Conservation (phyloP, 768 basidiomycete species). For the Kwoniella mangroviensis region DNA sequence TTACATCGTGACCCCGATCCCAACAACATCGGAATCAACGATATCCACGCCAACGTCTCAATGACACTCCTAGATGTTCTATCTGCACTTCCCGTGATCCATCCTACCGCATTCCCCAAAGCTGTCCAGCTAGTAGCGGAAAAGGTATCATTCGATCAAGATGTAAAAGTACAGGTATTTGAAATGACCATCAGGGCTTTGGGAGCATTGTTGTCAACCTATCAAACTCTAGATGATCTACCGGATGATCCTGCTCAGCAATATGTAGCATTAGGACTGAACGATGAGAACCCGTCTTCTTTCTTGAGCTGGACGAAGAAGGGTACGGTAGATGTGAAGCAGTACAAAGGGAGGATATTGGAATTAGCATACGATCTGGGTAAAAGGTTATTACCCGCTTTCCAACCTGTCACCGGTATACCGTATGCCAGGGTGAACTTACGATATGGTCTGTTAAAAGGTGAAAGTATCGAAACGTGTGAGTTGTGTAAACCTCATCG, state of each 20-base stretch:
- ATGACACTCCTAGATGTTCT: conserved; percentile 65
- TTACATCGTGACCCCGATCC: conserved; percentile 33
- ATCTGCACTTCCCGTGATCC: conserved; percentile 81
- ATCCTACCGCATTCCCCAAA: conserved; percentile 76
- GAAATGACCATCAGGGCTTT: conserved; percentile 94
- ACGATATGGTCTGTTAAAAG: conserved; percentile 72
- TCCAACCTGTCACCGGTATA: conserved; percentile 85
- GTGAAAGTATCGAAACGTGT: conserved; percentile 86
- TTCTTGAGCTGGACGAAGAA: conserved; percentile 35
- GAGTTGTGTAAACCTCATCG: conserved; percentile 45
- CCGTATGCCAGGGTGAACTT: conserved; percentile 91
- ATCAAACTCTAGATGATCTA: conserved; percentile 46
- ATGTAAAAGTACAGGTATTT: conserved; percentile 97
- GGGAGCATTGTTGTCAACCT: conserved; percentile 69
- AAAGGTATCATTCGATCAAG: conserved; percentile 86
- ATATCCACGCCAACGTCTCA: conserved; percentile 93
- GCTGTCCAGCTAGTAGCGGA: conserved; percentile 81
- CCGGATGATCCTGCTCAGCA: conserved; percentile 55
- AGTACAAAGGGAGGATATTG: conserved; percentile 78
- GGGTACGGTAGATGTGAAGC: conserved; percentile 63
- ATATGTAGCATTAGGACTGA: conserved; percentile 20
- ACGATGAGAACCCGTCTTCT: conserved; percentile 34
- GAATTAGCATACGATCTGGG: conserved; percentile 85
- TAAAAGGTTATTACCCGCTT: conserved; percentile 82
- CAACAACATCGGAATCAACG: conserved; percentile 80